These are phyloP conservation scores for Hordeum pubiflorum DNA, from an alignment of 202 grass and related monocot species.

Conservation along the genomic window DNA sequence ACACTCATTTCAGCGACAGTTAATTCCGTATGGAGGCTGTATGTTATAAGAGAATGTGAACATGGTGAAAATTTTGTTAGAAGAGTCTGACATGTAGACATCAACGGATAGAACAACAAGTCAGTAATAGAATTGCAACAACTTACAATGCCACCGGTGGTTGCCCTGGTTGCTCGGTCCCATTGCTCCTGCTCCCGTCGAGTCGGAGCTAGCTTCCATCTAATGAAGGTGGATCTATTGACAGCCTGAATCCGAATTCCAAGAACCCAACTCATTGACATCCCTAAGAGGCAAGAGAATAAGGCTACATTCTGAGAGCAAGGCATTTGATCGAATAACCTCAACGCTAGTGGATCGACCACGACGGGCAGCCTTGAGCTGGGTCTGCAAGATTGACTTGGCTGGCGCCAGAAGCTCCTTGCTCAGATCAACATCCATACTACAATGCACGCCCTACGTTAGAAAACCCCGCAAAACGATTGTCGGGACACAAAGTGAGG, in stretches of 20 bases:
- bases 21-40: not conserved
- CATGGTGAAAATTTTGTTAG: not conserved
- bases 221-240: constrained; percentile 34
- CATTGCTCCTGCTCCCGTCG: constrained; percentile 77
- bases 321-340: constrained; percentile 9
- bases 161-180: constrained; percentile 68
- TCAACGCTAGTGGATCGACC: constrained; percentile 44
- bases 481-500: not conserved
- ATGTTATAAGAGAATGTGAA: not conserved
- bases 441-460: constrained; percentile 24
- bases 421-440: constrained; percentile 88
- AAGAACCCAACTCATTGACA: constrained; percentile 9
- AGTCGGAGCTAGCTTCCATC: constrained; percentile 90
- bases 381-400: constrained; percentile 63
- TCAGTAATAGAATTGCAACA: not conserved
- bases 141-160: constrained; percentile 76
- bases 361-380: constrained; percentile 68
- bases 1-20: too few species aligned
- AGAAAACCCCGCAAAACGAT: not conserved
- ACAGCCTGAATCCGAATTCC: constrained; percentile 35
- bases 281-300: not conserved
- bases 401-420: constrained; percentile 76
- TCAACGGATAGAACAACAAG: not conserved
- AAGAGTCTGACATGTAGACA: not conserved
- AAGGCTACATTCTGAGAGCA: not conserved